Evolutionary conservation across 352 stramenopile species (phyloP), one percentile per base, ranked within the genome.

Genomic region (Globisporangium camurandrum): DNA sequence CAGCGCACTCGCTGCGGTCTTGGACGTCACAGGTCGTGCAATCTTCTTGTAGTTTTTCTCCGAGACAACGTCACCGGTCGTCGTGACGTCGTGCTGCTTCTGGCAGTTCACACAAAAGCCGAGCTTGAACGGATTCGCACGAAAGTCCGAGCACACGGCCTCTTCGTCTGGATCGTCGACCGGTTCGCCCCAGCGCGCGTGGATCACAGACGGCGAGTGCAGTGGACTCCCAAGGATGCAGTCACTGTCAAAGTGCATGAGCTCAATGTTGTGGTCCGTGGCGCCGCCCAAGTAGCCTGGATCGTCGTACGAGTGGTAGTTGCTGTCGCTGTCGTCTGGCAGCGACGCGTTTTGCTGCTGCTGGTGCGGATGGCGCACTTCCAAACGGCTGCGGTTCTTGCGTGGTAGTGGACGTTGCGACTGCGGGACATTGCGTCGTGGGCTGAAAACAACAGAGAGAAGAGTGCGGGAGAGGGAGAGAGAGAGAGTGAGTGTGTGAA

Each of bases 51-150:
- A 94, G 41, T 87, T 74, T 49, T 91, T 91, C 55, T 68, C 71
- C 10, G 59, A 56, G 14, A 64, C 71, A 10, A 89, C 77, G 50
- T 80, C 71, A 17, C 83, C 83, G 42, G 74, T 71, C 9, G 75
- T 72, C 39, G 68, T 83, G 14, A 90, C 78, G 36, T 94, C 80
- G 65, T 94, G 83, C 55, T 94, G 83, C 59, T 92, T 92, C 66
- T 91, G 83, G 62, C 83, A 94, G 62, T 94, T 94, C 54, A 94
- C 79, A 59, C 83, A 94, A 54, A 92, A 94, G 6, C 83, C 83
- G 20, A 91, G 57, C 57, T 89, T 89, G 57, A 94, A 94, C 27
- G 82, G 78, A 49, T 94, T 94, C 0, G 80, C 73, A 20, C 65
- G 36, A 53, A 84, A 94, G n/a, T 94, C 83, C 2, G 67, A 77